phyloP scores from a whole-genome alignment of 202 grass and related monocot genomes.

The Panicum hallii region DNA sequence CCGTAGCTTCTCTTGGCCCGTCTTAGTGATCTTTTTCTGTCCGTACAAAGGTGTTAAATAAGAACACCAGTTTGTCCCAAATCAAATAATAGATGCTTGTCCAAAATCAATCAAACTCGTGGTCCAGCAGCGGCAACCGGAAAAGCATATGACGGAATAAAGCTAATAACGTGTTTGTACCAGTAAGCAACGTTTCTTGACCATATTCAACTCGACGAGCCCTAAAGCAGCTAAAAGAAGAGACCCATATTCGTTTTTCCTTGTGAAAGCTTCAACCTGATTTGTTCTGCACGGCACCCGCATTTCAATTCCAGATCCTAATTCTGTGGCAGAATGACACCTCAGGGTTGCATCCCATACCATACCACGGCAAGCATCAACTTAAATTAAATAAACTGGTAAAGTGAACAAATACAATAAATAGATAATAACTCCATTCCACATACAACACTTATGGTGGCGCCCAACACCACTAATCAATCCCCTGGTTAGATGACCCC shows the following conservation, averaged over 20 bases:
- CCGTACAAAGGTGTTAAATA: too few species aligned
- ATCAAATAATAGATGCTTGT: too few species aligned
- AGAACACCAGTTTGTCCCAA: background rate
- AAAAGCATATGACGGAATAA: background rate
- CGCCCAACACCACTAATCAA: conserved; percentile 15
- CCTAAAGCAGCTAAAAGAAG: background rate
- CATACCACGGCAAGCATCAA: conserved; percentile 2
- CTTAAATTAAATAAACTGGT: conserved; percentile 6
- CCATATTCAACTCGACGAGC: background rate
- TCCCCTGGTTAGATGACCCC: conserved; percentile 37
- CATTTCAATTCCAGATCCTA: conserved; percentile 19
- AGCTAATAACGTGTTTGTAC: background rate
- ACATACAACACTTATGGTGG: conserved; percentile 7
- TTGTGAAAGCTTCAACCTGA: background rate
- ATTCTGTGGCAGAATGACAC: background rate
- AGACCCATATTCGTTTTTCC: background rate
- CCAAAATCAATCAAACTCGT: background rate
- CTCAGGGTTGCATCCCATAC: background rate
- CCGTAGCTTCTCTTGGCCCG: background rate
- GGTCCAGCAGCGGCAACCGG: background rate
- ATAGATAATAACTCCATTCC: background rate
- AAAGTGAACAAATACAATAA: conserved; percentile 35
- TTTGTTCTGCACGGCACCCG: background rate
- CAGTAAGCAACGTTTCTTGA: background rate
- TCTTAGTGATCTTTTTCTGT: background rate